phyloP scores from a whole-genome alignment of 345 rosid species.

The Rhodamnia argentea region DNA sequence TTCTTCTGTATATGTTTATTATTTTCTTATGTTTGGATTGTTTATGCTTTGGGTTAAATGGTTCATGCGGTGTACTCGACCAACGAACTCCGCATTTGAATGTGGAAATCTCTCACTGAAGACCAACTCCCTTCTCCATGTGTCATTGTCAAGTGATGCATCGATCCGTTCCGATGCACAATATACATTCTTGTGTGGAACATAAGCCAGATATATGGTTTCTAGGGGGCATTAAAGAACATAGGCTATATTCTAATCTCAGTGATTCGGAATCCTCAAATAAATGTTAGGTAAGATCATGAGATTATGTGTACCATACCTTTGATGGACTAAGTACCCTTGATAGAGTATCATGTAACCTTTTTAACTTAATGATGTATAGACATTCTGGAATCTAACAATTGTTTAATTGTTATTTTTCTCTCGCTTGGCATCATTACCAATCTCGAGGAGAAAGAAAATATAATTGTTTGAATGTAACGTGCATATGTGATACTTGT shows the following conservation, averaged over 20 bases:
- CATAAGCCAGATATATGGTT: not conserved
- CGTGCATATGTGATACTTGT: no score
- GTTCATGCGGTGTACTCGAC: not conserved
- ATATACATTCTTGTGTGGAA: not conserved
- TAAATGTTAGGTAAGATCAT: not conserved
- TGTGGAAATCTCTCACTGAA: not conserved
- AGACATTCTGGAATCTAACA: not conserved
- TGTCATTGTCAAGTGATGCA: not conserved
- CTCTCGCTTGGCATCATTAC: no score
- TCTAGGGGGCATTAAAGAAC: not conserved
- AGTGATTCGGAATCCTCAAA: accelerated
- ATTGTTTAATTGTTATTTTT: not conserved
- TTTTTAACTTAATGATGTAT: not conserved
- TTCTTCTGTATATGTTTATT: not conserved
- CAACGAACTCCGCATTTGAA: accelerated
- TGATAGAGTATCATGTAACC: not conserved
- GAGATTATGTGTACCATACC: not conserved
- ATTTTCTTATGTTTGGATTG: not conserved
- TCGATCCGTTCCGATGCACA: not conserved
- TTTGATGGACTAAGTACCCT: not conserved
- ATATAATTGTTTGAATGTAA: no score
- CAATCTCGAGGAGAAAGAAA: no score
- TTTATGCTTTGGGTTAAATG: not conserved
- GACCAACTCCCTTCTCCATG: not conserved
- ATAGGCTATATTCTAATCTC: accelerated